phyloP scores from a whole-genome alignment of 352 stramenopile genomes.

The Pythium oligandrum region DNA sequence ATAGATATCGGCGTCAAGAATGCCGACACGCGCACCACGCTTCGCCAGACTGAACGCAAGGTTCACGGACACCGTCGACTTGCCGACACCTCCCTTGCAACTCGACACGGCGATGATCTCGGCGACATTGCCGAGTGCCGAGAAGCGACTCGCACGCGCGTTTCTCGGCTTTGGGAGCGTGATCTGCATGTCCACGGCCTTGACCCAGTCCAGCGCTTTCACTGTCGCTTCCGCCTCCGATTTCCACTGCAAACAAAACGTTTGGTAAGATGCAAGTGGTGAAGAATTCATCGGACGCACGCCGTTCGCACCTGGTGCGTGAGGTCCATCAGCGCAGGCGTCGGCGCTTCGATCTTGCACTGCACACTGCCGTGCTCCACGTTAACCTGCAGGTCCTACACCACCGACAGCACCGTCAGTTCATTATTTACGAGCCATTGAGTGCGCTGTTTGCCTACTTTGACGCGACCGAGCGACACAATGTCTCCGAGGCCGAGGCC shows the following conservation, averaged over 20 bases:
- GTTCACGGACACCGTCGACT: conserved; percentile 99
- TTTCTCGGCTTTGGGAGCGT: conserved; percentile 58
- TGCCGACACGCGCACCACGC: conserved; percentile 91
- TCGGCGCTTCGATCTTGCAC: conserved; percentile 72
- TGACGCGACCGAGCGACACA: conserved; percentile 69
- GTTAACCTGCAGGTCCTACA: conserved; percentile 48
- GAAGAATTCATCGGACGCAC: not conserved
- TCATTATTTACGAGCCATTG: not conserved
- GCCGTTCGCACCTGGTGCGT: conserved; percentile 40
- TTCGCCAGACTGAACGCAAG: conserved; percentile 93
- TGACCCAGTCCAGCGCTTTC: conserved; percentile 68
- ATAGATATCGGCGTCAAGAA: conserved; percentile 99
- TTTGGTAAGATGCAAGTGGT: not conserved
- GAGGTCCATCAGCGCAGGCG: conserved; percentile 63
- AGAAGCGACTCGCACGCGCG: conserved; percentile 64
- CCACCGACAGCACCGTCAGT: not conserved
- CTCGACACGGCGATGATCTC: conserved; percentile 90
- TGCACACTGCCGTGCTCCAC: conserved; percentile 40
- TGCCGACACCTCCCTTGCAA: conserved; percentile 98
- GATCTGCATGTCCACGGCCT: conserved; percentile 59
- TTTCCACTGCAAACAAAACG: conserved; percentile 51
- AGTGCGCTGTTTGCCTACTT: conserved; percentile 17
- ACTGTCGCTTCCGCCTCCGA: conserved; percentile 44
- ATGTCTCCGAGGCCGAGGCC: conserved; percentile 72
- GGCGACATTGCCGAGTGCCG: conserved; percentile 69